Percentiles rank a stretch among this genome's conserved stretches.
These are phyloP conservation scores for Solanum habrochaites DNA, from an alignment of 257 asterid genomes.

Conservation along the genomic window DNA sequence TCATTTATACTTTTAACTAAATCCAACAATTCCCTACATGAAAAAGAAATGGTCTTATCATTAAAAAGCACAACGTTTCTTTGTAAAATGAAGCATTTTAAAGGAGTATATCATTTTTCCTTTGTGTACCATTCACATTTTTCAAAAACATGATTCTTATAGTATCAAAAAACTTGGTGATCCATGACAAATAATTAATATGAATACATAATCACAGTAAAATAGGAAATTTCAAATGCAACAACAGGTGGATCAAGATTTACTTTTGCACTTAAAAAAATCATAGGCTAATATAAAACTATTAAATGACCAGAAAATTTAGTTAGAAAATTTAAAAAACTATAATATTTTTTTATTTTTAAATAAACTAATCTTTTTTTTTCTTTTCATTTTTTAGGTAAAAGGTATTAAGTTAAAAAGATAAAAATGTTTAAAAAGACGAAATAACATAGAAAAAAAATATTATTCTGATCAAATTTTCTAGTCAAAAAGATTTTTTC, in stretches of 20 bases:
- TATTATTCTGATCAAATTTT: too few relatives aligned
- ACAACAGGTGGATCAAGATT: background rate
- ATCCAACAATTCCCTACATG: background rate
- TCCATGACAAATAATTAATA: background rate
- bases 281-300: background rate
- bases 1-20: background rate
- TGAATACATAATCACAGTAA: background rate
- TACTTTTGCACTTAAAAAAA: background rate
- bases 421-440: too few relatives aligned
- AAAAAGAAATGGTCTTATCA: background rate
- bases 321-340: too few relatives aligned
- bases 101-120: background rate
- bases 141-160: too few relatives aligned
- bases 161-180: too few relatives aligned
- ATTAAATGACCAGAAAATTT: too few relatives aligned
- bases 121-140: background rate
- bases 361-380: too few relatives aligned
- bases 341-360: too few relatives aligned
- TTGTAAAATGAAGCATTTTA: background rate
- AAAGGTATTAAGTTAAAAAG: too few relatives aligned
- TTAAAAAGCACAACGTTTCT: background rate
- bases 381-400: too few relatives aligned
- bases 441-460: too few relatives aligned
- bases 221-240: background rate
- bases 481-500: too few relatives aligned